Evolutionary conservation across 345 rosid genomes (phyloP), one percentile per base, ranked within the genome.

Genomic region (Pseudoturritis turrita): DNA sequence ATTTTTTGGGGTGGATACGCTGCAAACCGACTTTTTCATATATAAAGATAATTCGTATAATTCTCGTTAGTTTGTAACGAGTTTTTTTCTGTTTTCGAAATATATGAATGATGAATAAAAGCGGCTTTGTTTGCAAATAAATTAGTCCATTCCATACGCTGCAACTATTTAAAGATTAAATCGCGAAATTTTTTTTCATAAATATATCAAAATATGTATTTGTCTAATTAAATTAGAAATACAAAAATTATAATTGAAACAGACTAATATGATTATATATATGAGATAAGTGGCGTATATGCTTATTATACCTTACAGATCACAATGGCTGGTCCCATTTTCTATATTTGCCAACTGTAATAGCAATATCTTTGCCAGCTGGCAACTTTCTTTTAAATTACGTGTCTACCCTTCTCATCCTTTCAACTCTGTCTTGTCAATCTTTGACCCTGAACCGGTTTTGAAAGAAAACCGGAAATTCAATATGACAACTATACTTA

Each of bases 311-410:
- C 31, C 26, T 33, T 46, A 67, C 72, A 74, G 53, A 57, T 65
- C 72, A 57, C 26, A 36, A 36, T 25, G 14, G 46, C 53, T 18
- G 15, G 4, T 47, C 39, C 54, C 51, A 55, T 35, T 64, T 47
- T 65, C 19, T 37, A 46, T 13, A 37, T 59, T 59, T 29, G 78
- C 62, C 78, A 67, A 67, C 78, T 67, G 55, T 74, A 8, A 67
- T 58, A 58, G 44, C 62, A 49, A 29, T 58, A 18, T 26, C 4
- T 21, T 41, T n/a, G 49, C 17, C 70, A 65, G 68, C 78, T 61
- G 62, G 46, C 71, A 74, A 28, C 5, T 50, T 29, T 0, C 17
- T n/a, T n/a, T n/a, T 0, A 25, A 35, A 40, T 41, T 21, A 67
- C 66, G 11, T 57, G 3, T 9, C 5, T 67, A 67, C 62, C 73